These are phyloP conservation scores for Plectosphaerella sp. DNA, from an alignment of 2,329 filamentous ascomycete genomes.

Conservation along the genomic window DNA sequence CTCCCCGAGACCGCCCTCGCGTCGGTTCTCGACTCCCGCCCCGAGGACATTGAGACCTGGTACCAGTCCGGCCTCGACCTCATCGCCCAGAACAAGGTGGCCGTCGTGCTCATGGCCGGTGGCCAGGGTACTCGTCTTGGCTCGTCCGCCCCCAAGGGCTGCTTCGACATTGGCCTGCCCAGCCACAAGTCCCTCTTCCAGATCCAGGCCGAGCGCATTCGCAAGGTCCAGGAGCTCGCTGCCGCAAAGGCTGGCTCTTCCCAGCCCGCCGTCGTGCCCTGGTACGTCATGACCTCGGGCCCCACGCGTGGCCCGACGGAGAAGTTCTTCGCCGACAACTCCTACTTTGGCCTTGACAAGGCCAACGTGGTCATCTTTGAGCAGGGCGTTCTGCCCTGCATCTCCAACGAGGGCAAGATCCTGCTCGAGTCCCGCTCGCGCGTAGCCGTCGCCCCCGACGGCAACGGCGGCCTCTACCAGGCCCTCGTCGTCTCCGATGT, in stretches of 20 bases:
- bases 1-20: conserved; percentile 82
- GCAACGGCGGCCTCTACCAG: conserved; percentile 95
- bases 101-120: conserved; percentile 93
- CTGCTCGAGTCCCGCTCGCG: conserved; percentile 85
- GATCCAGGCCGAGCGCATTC: conserved; percentile 92
- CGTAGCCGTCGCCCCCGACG: conserved; percentile 92
- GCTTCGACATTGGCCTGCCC: conserved; percentile 92
- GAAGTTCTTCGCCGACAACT: conserved; percentile 83
- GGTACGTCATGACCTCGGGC: conserved; percentile 99
- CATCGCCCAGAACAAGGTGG: conserved; percentile 69
- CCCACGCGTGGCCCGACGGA: conserved; percentile 91
- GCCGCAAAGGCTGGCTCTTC: conserved; percentile 57
- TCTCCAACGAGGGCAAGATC: conserved; percentile 97
- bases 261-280: conserved; percentile 67
- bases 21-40: conserved; percentile 84
- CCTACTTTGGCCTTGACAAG: conserved; percentile 83
- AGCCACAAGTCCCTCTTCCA: conserved; percentile 95
- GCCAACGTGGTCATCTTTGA: conserved; percentile 92
- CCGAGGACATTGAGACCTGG: conserved; percentile 77
- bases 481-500: conserved; percentile 78
- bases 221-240: conserved; percentile 78
- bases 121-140: conserved; percentile 93
- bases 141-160: conserved; percentile 94
- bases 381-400: conserved; percentile 93
- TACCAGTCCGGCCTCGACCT: conserved; percentile 79